Base-by-base conservation (phyloP, 345 rosid genomes). In the Eucalyptus rudis region DNA sequence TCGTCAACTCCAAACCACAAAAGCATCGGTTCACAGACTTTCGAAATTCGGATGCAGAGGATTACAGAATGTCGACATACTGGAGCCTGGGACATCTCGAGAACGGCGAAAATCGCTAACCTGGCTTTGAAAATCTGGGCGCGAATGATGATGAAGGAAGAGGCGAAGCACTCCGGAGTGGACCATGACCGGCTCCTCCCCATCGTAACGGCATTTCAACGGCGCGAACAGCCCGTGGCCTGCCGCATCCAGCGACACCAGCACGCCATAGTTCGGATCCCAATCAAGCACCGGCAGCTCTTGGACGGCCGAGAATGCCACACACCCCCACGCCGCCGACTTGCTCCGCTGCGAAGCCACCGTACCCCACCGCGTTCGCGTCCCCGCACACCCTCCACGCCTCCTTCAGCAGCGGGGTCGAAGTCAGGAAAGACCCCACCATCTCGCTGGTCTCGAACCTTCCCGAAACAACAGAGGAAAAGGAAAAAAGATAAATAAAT, bases 371-470 rank as follows among this genome's bases (percentile, higher is more conserved):
- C 1, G 92, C 85, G 81, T 86, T 92, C 86, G 95, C 93, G 2
- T 58, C 64, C 76, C 88, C 59, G 95, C 98, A 96, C 4, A 91
- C 86, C 79, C 90, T 89, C 99, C 99, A 97, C n/a, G 99, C 90
- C 33, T 94, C 93, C 40, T 92, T 49, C 13, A 93, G 89, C 86
- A 97, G 27, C 0, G 95, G 93, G 7, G 96, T 96, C 16, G 99
- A 94, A 13, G 94, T 91, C 86, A 97, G 40, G 89, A 94, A 91
- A 36, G 90, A 88, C 12, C 98, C 98, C 87, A 93, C 89, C 90
- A 94, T 89, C 95, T 96, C 98, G 90, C 98, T 95, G 58, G 93
- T 94, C 92, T 96, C 99, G 83, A 96, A 95, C 89, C 96, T 91
- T 90, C 49, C 71, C 56, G 9, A 52, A 7, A 7, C 71, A n/a